Evolutionary conservation across 768 basidiomycete species (phyloP), one percentile per base, ranked within the genome.

Genomic region (Kockovaella imperatae): DNA sequence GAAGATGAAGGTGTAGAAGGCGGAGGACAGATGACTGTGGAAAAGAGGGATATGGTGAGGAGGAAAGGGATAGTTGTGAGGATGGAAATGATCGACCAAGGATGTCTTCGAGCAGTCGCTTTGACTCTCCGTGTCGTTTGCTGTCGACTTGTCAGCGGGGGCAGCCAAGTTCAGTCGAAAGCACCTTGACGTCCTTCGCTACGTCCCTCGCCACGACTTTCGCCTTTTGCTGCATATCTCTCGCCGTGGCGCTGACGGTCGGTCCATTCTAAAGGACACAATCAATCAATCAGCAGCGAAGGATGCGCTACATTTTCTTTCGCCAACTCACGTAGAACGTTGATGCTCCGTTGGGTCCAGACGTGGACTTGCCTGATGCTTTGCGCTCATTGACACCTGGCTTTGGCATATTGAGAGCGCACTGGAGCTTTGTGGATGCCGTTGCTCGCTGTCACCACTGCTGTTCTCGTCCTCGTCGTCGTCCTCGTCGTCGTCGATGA

Each of bases 201-300:
- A 53, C 51, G 24, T 51, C 42, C 4, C 34, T 41, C 7, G 64
- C 59, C 14, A 45, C 54, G 5, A 17, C 44, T 31, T 60, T 60
- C 10, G 59, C 56, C 35, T 53, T 40, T 3, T 29, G 50, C 18
- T 46, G 51, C 5, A 38, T 47, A 32, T 62, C 59, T 42, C 50
- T 35, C 7, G 18, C 31, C 32, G 49, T 45, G n/a, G 44, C 36
- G 29, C 35, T 25, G 5, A 67, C 55, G 35, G 64, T 63, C 3
- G 61, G 61, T 14, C 64, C 64, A 45, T 67, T 52, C 64, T 67
- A n/a, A n/a, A n/a, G n/a, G n/a, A n/a, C n/a, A n/a, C n/a, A n/a
- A n/a, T n/a, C n/a, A n/a, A n/a, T n/a, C n/a, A n/a, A n/a, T n/a
- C n/a, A n/a, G n/a, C n/a, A n/a, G n/a, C n/a, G n/a, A n/a, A n/a